Base-by-base conservation (phyloP, 208 protist species). In the Crithidia bombi region DNA sequence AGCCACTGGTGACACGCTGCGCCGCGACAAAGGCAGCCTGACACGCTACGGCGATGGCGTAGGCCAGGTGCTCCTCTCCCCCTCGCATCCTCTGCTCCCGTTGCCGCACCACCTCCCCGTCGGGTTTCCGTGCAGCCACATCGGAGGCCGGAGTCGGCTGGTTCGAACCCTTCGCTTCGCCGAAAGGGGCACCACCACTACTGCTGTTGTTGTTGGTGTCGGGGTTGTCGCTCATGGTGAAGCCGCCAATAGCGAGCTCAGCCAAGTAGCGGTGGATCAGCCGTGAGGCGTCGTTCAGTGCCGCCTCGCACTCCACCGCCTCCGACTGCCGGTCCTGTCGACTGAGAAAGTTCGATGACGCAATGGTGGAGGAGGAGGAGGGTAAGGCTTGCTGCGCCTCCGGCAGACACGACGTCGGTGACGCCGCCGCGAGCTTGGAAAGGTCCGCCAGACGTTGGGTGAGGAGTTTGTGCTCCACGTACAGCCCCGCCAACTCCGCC, bases 231-330 rank as follows among this genome's bases (percentile, higher is more conserved):
- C n/a, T 30, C 11, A 19, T 28, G 59, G n/a, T 1, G 59, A 12
- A 15, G 46, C 35, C 30, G 46, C 17, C 30, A 5, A 66, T 39
- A 7, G 51, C 58, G 14, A 74, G 38, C 58, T 64, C 69, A 12
- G 33, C 43, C 32, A 64, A 26, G 62, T 63, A 56, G 52, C 43
- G 30, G 51, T 62, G 52, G 52, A 64, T 75, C 0, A 21, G 61
- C 3, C 30, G 51, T 0, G 61, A 62, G 62, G 68, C 47, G 17
- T 51, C 69, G 25, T 56, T 52, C 19, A 64, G 50, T 0, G 39
- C 61, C 25, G 26, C 39, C 35, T 69, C 69, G 33, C 51, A 65
- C 59, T 55, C 59, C 32, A 26, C 7, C 41, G 33, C 46, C n/a
- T 59, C 69, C 26, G 36, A 43, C 43, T 38, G 50, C 23, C 33